Conservation (phyloP, 352 stramenopile genomes). For the Peronospora farinosa region DNA sequence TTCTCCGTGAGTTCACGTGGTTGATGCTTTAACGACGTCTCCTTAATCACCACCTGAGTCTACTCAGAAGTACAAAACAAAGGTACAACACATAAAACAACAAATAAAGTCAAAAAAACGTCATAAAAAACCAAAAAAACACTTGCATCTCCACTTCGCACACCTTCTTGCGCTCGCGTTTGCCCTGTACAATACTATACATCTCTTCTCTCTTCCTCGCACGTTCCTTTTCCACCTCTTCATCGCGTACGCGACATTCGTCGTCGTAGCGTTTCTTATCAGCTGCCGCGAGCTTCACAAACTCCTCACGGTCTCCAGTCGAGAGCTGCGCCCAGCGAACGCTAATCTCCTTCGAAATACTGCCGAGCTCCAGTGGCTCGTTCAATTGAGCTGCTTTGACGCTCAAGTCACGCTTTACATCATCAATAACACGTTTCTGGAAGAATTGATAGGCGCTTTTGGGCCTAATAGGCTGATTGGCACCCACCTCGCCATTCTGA, state of each 20-base stretch:
- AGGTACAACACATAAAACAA: slow-evolving; percentile 1
- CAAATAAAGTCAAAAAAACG: neutral
- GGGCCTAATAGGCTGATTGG: slow-evolving; percentile 49
- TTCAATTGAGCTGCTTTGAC: slow-evolving; percentile 36
- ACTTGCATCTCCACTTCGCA: slow-evolving; percentile 5
- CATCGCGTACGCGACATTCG: slow-evolving; percentile 64
- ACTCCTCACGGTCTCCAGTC: slow-evolving; percentile 59
- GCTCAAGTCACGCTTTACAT: slow-evolving; percentile 52
- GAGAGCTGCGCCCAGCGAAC: slow-evolving; percentile 67
- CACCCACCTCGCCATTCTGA: slow-evolving; percentile 31
- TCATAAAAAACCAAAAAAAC: neutral
- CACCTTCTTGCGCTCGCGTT: slow-evolving; percentile 75
- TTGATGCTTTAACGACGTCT: slow-evolving; percentile 33
- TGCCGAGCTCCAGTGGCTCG: slow-evolving; percentile 54
- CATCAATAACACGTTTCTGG: slow-evolving; percentile 64
- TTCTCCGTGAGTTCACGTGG: slow-evolving; percentile 58
- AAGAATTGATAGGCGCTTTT: slow-evolving; percentile 77
- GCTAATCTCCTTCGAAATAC: slow-evolving; percentile 70
- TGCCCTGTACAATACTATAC: slow-evolving; percentile 65
- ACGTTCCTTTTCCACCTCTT: slow-evolving; percentile 63
- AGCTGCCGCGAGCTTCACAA: slow-evolving; percentile 47
- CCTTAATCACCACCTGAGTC: slow-evolving; percentile 32
- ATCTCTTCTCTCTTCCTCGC: slow-evolving; percentile 71
- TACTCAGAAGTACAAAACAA: slow-evolving; percentile 15
- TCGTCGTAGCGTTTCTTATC: slow-evolving; percentile 71